Evolutionary conservation across 306 rosid genomes (phyloP), one percentile per base, ranked within the genome.

Genomic region (Vigna unguiculata): DNA sequence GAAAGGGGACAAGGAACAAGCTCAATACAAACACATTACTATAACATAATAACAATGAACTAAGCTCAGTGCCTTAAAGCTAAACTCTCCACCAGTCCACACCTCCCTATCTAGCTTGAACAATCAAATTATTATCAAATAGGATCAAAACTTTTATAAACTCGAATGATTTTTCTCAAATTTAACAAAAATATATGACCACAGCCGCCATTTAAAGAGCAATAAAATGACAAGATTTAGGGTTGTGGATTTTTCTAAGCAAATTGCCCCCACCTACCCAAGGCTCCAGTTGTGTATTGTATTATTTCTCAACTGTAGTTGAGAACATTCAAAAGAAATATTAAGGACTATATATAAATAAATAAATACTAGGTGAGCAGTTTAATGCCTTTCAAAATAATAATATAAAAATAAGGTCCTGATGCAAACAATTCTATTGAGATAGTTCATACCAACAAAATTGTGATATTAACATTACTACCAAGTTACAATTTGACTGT

Each of bases 1-100:
- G 96, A 72, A 81, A 85, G 52, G 65, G 81, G 78, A 71, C 63
- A 72, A 20, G 65, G 59, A 77, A 73, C 21, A 65, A 49, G 52
- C 55, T 75, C 30, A 77, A 69, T 36, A 75, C 48, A 61, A 70
- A 40, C 10, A 9, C 12, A 40, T 9, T 63, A 54, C 63, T 25
- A 43, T 52, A 12, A 65, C 9, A 40, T 62, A 61, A 38, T 32
- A 65, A 52, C 51, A 66, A 40, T 19, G 28, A 75, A 74, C 68
- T 41, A 65, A 16, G 69, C 66, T 22, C 24, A 68, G 49, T 51
- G 62, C 11, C 64, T 54, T 20, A 55, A 63, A 59, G 60, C 71
- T 22, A 40, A 49, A 24, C 78, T 49, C 11, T 61, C 54, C 63
- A 66, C 19, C 36, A 58, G 8, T 14, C 30, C 2, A 25, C 10